Base-by-base conservation (phyloP, 768 basidiomycete species). In the Serendipita sp. region DNA sequence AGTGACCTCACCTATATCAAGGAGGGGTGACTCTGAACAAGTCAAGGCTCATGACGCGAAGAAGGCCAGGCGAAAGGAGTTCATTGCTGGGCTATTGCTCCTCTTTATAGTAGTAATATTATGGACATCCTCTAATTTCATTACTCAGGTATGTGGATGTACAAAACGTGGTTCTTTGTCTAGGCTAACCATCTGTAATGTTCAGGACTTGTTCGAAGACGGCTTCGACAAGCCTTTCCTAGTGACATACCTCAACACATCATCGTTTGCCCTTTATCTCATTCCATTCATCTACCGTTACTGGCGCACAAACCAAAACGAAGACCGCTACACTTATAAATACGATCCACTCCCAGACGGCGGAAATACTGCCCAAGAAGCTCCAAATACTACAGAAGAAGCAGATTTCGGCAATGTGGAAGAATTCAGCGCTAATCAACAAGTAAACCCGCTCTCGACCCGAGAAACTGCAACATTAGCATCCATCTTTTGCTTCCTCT, bases 201-300 rank as follows among this genome's bases (percentile, higher is more conserved):
- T 24, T 2, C 68, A 80, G 72, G 75, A 76, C 67, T 67, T 83
- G 66, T 81, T 81, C 63, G 76, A 76, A n/a, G 80, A 76, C 44
- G 91, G 89, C 47, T 95, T 85, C 69, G 82, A 86, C 72, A 97
- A 96, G 70, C 92, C 92, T 7, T 98, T 95, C 74, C 77, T 93
- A 65, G 81, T 91, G 62, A 94, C 95, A 10, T 98, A 96, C 71
- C 77, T 95, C 71, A 92, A 86, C 74, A 97, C 94, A 1, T 86
- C 88, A 67, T 79, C 91, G n/a, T 98, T 98, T 71, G 76, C 82
- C 2, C 70, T 92, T 13, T 94, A 94, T 75, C 84, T 94, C 35
- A 63, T 92, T 2, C 89, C 89, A 0, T 81, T 76, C 62, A 65
- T 75, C 44, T 69, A 83, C 58, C 76, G 78, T 62, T 74, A 69